Evolutionary conservation across 2,329 filamentous ascomycete genomes (phyloP), one percentile per base, ranked within the genome.

Genomic region (Elsinoe australis): DNA sequence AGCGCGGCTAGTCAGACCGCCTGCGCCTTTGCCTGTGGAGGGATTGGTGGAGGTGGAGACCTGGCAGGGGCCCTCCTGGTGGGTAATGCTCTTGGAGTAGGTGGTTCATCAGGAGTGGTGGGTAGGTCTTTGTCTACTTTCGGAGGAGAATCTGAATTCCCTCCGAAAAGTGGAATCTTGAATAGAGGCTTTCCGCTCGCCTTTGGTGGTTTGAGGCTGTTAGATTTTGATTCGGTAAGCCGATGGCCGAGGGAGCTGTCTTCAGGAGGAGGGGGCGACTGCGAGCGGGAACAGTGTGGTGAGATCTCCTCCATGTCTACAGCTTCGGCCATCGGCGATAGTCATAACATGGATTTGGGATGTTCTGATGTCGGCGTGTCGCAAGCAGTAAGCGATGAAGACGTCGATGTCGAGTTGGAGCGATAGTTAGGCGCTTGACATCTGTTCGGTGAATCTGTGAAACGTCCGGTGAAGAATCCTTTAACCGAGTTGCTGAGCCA

Each of bases 401-500:
- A 48, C 9, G 33, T 31, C 7, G 34, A 36, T 29, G 45, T 38
- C 19, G 32, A 48, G 32, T 48, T 48, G 7, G 38, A 49, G 18
- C 47, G 47, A 26, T 39, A 49, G 14, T 35, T 39, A 12, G 48
- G 48, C 14, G 38, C 48, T 17, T 45, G 26, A 21, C 48, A 50
- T 22, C 52, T 51, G 46, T 51, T 48, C 9, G 33, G 47, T 10
- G 38, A 47, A 7, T 42, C 50, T 14, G 54, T 42, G 26, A 59
- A 57, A 14, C 51, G 52, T 6, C 58, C 60, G 10, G 53, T 54
- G 47, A 60, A 64, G 54, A 94, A 95, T 0, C 90, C 90, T 54
- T 84, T 76, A 1, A 90, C 83, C 0, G 85, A 88, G 64, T 90
- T 95, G 64, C 88, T 95, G 47, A 95, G 68, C 85, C 87, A 94